phyloP scores from a whole-genome alignment of 257 asterid species.

The Euphrasia confusa region DNA sequence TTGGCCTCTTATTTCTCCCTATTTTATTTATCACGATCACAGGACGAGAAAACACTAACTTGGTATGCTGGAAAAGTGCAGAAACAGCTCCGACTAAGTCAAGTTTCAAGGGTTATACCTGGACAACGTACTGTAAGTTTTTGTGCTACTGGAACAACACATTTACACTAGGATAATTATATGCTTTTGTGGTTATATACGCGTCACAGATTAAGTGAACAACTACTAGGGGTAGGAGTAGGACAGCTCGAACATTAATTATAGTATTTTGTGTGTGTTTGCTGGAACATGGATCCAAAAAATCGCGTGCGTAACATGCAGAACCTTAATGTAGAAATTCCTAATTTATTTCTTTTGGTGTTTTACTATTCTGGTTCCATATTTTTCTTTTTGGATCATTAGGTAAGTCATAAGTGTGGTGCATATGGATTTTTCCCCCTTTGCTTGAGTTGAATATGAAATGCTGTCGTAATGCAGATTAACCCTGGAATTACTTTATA shows the following conservation, averaged over 20 bases:
- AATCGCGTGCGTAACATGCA: background rate
- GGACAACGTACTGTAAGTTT: constrained; percentile 81
- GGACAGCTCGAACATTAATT: background rate
- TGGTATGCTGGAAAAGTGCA: constrained; percentile 65
- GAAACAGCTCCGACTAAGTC: constrained; percentile 51
- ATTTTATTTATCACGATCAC: constrained; percentile 23
- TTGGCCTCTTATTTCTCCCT: constrained; percentile 2
- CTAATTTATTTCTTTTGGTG: background rate
- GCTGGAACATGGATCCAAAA: background rate
- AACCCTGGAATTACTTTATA: background rate
- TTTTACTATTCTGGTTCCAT: background rate
- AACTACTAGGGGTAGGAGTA: background rate
- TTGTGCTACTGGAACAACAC: constrained; percentile 5
- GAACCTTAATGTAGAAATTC: constrained; percentile 7
- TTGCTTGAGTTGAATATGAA: constrained; percentile 2
- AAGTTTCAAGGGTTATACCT: constrained; percentile 64
- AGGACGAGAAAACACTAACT: constrained; percentile 60
- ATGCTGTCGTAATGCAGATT: constrained; percentile 4
- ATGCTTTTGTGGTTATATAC: background rate
- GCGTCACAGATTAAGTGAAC: constrained; percentile 3
- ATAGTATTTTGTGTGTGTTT: background rate
- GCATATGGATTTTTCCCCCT: too few relatives aligned
- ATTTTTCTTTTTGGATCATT: background rate
- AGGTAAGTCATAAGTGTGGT: background rate
- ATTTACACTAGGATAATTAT: constrained; percentile 10